Percentiles rank a stretch among this genome's conserved stretches.
Conservation (phyloP, 495 filamentous ascomycete genomes). For the Neurospora intermedia region DNA sequence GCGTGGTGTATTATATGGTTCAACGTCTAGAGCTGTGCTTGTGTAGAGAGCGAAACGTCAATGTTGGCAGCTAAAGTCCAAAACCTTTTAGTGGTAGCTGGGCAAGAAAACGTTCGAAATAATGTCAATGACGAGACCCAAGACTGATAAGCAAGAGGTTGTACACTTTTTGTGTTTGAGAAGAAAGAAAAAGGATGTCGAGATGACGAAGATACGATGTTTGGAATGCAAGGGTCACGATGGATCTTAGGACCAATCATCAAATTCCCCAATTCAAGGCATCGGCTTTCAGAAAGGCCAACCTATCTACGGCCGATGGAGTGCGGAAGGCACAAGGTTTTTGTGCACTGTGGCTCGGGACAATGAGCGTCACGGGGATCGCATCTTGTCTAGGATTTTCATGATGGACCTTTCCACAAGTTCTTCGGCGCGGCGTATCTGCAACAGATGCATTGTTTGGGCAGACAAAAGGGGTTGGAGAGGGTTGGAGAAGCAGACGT, state of each 20-base stretch:
- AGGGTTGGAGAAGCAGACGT: neutral
- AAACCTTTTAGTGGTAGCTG: neutral
- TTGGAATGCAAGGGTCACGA: neutral
- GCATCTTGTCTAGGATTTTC: neutral
- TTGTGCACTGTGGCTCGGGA: neutral
- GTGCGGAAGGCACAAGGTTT: neutral
- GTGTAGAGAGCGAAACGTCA: neutral
- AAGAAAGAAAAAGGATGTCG: neutral
- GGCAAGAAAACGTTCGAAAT: neutral
- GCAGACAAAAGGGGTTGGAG: neutral
- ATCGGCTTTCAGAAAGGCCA: neutral
- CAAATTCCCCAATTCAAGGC: neutral
- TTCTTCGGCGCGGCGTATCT: neutral
- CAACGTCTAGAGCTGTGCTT: neutral
- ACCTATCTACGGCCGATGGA: neutral
- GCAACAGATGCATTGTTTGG: neutral
- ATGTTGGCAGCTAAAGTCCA: neutral
- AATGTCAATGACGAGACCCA: neutral
- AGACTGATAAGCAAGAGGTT: neutral
- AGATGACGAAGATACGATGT: neutral
- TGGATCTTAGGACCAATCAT: neutral
- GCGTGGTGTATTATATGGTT: neutral
- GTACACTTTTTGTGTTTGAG: neutral
- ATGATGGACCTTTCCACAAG: no score
- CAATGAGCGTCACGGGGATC: neutral